These are phyloP conservation scores for Mycena maculata DNA, from an alignment of 768 basidiomycete genomes.

Conservation along the genomic window DNA sequence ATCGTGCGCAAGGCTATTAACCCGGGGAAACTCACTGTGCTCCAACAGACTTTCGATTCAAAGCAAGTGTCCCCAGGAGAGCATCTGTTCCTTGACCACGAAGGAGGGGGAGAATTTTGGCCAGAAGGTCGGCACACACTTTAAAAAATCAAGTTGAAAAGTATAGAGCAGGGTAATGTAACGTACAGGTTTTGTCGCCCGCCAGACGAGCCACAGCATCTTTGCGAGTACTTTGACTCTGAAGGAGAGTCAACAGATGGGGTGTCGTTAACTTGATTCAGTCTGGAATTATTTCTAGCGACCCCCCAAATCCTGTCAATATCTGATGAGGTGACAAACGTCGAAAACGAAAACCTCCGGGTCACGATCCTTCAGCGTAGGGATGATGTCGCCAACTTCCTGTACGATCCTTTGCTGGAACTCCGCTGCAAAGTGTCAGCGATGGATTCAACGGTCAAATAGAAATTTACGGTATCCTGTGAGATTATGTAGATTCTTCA, in stretches of 20 bases:
- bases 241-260: slow-evolving; percentile 6
- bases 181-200: neutral
- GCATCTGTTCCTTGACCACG: neutral
- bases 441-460: no score
- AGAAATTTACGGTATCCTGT: neutral
- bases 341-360: neutral
- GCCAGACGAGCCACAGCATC: neutral
- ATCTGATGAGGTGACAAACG: no score
- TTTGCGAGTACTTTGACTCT: neutral
- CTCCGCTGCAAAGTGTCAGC: neutral
- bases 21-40: neutral
- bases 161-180: no score
- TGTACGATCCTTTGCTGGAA: neutral
- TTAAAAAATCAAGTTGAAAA: neutral
- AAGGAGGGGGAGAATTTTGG: neutral
- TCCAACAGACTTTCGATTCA: slow-evolving; percentile 8
- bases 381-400: neutral
- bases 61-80: slow-evolving; percentile 9
- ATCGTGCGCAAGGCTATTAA: no score
- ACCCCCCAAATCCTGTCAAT: no score
- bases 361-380: neutral
- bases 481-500: neutral
- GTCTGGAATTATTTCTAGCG: neutral
- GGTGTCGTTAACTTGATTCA: slow-evolving; percentile 6
- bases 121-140: neutral